A percentile compares a stretch with the other conserved stretches of the same genome.
Conservation (phyloP, 352 stramenopile genomes). For the Globisporangium sylvaticum region DNA sequence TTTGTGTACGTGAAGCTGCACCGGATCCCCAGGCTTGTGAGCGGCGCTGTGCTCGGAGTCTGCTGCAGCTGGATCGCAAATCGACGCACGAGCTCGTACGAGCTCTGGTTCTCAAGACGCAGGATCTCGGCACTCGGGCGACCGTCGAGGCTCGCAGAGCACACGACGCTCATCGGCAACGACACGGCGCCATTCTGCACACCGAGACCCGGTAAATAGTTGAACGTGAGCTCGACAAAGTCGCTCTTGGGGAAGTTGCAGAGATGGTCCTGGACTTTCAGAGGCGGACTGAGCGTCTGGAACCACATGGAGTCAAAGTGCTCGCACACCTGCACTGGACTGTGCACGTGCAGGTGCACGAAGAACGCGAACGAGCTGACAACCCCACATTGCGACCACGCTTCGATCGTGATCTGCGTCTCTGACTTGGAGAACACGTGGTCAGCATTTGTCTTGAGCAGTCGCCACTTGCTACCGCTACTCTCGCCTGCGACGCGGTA, state of each 20-base stretch:
- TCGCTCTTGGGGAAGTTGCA: slow-evolving; percentile 32
- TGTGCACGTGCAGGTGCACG: slow-evolving; percentile 35
- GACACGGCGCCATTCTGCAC: not conserved
- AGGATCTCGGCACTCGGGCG: slow-evolving; percentile 10
- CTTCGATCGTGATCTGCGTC: slow-evolving; percentile 22
- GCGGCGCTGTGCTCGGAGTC: slow-evolving; percentile 8
- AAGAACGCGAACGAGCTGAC: slow-evolving; percentile 26
- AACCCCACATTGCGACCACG: slow-evolving; percentile 36
- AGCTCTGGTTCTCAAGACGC: not conserved
- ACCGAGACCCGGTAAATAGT: slow-evolving; percentile 26
- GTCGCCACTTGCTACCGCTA: slow-evolving; percentile 9
- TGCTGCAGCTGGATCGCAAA: slow-evolving; percentile 13
- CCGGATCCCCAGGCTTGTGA: slow-evolving; percentile 9
- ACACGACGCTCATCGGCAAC: slow-evolving; percentile 9
- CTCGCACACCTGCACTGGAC: slow-evolving; percentile 25
- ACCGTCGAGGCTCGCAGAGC: slow-evolving; percentile 4
- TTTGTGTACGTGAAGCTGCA: slow-evolving; percentile 20
- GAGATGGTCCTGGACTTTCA: slow-evolving; percentile 11
- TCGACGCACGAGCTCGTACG: slow-evolving; percentile 5
- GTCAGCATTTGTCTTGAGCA: slow-evolving; percentile 2
- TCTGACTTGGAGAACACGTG: slow-evolving; percentile 15
- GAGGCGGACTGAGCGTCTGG: slow-evolving; percentile 19
- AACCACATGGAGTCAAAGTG: slow-evolving; percentile 41
- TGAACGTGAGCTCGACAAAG: slow-evolving; percentile 53
- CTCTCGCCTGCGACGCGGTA: slow-evolving; percentile 16